These are phyloP conservation scores for Solanum stenotomum DNA, from an alignment of 257 asterid genomes.

Conservation along the genomic window DNA sequence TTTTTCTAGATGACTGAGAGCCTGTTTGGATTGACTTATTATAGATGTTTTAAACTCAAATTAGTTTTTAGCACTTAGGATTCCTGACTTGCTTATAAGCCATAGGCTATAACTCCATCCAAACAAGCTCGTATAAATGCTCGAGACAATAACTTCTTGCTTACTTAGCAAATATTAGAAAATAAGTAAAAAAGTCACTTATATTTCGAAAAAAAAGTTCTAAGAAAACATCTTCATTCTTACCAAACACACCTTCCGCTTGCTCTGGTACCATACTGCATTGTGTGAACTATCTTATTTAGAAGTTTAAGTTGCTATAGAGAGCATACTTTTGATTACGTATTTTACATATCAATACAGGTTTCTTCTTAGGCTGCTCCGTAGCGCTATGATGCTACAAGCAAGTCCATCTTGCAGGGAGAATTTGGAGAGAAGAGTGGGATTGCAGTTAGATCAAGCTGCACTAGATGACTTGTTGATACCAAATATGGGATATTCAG, in stretches of 20 bases:
- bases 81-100: too few relatives aligned
- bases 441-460: constrained; percentile 7
- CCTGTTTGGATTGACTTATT: too few relatives aligned
- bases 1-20: background rate
- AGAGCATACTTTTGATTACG: background rate
- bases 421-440: constrained; percentile 10
- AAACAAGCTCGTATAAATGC: too few relatives aligned
- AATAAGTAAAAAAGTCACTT: too few relatives aligned
- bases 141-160: background rate
- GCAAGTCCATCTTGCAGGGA: constrained; percentile 13
- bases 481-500: constrained; percentile 11
- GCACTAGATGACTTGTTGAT: background rate
- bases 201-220: background rate
- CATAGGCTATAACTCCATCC: too few relatives aligned
- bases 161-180: background rate
- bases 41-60: too few relatives aligned
- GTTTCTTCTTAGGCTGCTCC: constrained; percentile 1
- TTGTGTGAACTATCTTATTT: background rate
- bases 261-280: background rate
- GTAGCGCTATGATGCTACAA: constrained; percentile 7
- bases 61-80: too few relatives aligned
- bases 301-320: background rate
- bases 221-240: background rate
- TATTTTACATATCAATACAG: background rate
- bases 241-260: background rate